Percentiles rank a stretch among this genome's conserved stretches.
Conservation (phyloP, 805 yeast genomes). For the Pichia californica region DNA sequence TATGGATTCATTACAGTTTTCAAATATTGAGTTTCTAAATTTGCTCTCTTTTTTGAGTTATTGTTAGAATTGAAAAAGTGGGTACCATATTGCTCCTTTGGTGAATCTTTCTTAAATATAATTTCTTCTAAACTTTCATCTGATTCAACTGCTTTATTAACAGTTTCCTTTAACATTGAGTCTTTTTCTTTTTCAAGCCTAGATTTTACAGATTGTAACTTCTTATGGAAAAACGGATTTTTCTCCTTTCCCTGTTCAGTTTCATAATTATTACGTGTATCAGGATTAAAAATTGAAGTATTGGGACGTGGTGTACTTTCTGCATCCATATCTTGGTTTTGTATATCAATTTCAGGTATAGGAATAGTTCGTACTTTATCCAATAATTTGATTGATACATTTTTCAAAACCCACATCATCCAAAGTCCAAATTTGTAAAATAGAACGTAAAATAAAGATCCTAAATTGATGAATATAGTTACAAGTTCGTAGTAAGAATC, state of each 20-base stretch:
- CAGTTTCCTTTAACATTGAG: neutral
- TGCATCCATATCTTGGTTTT: neutral
- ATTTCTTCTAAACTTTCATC: neutral
- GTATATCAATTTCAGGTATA: slow-evolving; percentile 15
- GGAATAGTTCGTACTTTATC: slow-evolving; percentile 21
- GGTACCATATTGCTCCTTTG: slow-evolving; percentile 23
- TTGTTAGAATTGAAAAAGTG: slow-evolving; percentile 21
- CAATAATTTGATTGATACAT: slow-evolving; percentile 12
- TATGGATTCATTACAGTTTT: slow-evolving; percentile 12
- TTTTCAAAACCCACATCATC: slow-evolving; percentile 19
- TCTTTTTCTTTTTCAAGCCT: neutral
- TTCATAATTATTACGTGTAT: too few species aligned
- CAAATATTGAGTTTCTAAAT: slow-evolving; percentile 17
- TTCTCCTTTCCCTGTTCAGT: neutral
- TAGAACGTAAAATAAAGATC: slow-evolving; percentile 16
- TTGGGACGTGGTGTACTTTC: slow-evolving; percentile 7
- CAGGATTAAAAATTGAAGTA: neutral
- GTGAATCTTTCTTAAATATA: neutral
- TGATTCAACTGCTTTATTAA: neutral
- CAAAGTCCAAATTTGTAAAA: slow-evolving; percentile 21
- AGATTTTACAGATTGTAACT: neutral
- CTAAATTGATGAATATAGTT: slow-evolving; percentile 20
- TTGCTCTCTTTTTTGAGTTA: neutral
- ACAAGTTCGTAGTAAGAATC: slow-evolving; percentile 21
- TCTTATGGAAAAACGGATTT: slow-evolving; percentile 6